These are phyloP conservation scores for Choanephora cucurbitarum DNA, from an alignment of 371 early-diverging fungal genomes.

Conservation along the genomic window DNA sequence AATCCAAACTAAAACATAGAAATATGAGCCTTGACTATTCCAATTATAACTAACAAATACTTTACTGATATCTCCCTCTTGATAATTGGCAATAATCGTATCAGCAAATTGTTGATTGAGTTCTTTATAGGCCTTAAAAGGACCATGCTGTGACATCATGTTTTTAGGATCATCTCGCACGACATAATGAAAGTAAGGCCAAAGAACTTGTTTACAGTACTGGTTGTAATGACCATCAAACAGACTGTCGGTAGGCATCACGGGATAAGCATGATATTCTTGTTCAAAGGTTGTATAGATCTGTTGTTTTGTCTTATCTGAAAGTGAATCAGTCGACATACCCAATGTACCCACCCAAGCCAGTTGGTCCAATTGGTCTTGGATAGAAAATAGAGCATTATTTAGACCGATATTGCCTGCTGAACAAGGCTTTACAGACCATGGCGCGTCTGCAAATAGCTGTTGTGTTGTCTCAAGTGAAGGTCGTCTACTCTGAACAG, in stretches of 20 bases:
- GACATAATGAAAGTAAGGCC: slow-evolving; percentile 98
- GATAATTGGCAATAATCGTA: slow-evolving; percentile 67
- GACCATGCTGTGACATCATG: slow-evolving; percentile 61
- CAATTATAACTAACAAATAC: slow-evolving; percentile 60
- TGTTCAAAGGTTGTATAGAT: slow-evolving; percentile 61
- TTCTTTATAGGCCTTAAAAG: slow-evolving; percentile 81
- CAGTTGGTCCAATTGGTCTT: slow-evolving; percentile 51
- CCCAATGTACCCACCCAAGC: slow-evolving; percentile 83
- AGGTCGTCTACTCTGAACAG: slow-evolving; percentile 26
- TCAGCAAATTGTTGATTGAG: slow-evolving; percentile 86
- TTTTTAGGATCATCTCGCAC: slow-evolving; percentile 71
- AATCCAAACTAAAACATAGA: slow-evolving; percentile 81
- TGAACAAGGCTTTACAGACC: slow-evolving; percentile 71
- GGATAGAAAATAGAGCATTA: slow-evolving; percentile 79
- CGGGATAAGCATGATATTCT: slow-evolving; percentile 73
- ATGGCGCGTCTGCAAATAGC: slow-evolving; percentile 56
- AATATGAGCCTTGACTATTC: too few species aligned
- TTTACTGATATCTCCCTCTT: slow-evolving; percentile 83
- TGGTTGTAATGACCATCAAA: slow-evolving; percentile 89
- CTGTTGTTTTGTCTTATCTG: slow-evolving; percentile 56
- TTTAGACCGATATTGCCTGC: slow-evolving; percentile 90
- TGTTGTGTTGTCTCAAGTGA: slow-evolving; percentile 41
- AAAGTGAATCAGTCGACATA: slow-evolving; percentile 69
- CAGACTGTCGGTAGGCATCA: slow-evolving; percentile 80
- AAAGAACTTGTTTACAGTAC: slow-evolving; percentile 93